A percentile compares a stretch with the other conserved stretches of the same genome.
Conservation (phyloP, 1,284 basidiomycete species). For the Rhodotorula sp. region DNA sequence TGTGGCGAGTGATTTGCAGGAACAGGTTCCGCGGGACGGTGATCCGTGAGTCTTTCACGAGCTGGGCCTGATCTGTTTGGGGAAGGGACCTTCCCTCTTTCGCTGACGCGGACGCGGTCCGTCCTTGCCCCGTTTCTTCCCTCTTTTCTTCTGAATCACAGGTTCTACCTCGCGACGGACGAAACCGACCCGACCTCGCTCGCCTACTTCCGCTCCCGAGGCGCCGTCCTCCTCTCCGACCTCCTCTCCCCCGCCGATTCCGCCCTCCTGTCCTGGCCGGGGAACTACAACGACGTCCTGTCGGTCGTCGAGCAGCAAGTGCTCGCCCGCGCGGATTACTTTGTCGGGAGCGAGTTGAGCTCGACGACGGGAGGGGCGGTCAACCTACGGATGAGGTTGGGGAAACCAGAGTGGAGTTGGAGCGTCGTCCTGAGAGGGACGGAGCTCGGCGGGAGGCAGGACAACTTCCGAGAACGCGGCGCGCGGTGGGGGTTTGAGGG, state of each 20-base stretch:
- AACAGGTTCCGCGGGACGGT: constrained; percentile 30
- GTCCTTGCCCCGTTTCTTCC: not conserved
- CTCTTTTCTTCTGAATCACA: constrained; percentile 23
- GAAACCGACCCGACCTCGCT: constrained; percentile 52
- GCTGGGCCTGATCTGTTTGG: no score
- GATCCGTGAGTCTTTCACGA: constrained; percentile 44
- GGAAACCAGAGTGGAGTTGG: constrained; percentile 22
- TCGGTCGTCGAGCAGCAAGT: constrained; percentile 56
- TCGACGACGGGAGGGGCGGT: constrained; percentile 55
- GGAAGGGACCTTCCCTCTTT: no score
- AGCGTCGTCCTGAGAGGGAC: not conserved
- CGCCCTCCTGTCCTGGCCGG: constrained; percentile 53
- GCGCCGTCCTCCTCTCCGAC: constrained; percentile 54
- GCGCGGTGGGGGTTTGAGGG: no score
- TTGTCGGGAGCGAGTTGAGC: constrained; percentile 55
- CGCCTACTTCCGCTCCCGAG: constrained; percentile 49
- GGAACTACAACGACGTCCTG: constrained; percentile 55
- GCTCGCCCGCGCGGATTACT: constrained; percentile 52
- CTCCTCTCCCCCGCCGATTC: constrained; percentile 54
- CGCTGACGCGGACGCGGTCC: no score
- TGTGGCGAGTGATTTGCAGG: constrained; percentile 11
- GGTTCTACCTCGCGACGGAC: constrained; percentile 58
- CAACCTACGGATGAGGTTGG: constrained; percentile 46
- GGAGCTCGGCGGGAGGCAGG: no score
- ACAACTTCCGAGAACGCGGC: no score